Evolutionary conservation across 1,139 yeast genomes (phyloP), one percentile per base, ranked within the genome.

Genomic region (Hyphopichia pseudoburtonii): DNA sequence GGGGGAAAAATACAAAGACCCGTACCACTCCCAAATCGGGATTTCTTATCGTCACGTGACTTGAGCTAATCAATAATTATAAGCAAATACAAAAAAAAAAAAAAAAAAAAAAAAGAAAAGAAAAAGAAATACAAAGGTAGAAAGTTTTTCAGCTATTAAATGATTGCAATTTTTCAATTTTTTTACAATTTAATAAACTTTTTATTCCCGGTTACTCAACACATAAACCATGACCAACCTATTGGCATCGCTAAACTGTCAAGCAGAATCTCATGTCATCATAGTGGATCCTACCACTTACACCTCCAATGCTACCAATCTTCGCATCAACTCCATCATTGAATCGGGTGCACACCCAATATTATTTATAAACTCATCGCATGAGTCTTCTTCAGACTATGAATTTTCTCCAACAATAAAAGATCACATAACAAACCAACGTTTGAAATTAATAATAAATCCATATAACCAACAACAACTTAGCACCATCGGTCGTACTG

Each of bases 261-360:
- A 54, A 7, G 79, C 66, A 17, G 86, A 84, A 49, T 61, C 62
- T 1, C 86, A 82, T 47, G 60, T 87, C 29, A 70, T 88, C 2
- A 60, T 86, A 7, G 95, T 95, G 1, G 53, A 46, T 15, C 33
- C 10, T 2, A 5, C 28, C 4, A 32, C 35, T 3, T 14, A 8
- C 16, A 56, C 72, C 2, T 66, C 83, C 3, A 70, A 73, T 9
- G 63, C 78, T 17, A 64, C 82, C 1, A 57, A 66, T n/a, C 64
- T 69, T 26, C 68, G 95, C 42, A 65, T 77, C 14, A 65, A 64
- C 28, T 57, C 73, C 12, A 66, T 82, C 5, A 48, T 75, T 16
- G 73, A 70, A 28, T 59, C 79, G 16, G 86, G 88, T 9, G 90
- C 88, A 2, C 51, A 40, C 3, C 80, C 86, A 2, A 63, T 81